Evolutionary conservation across 257 asterid species (phyloP), one percentile per base, ranked within the genome.

Genomic region (Avicennia marina): DNA sequence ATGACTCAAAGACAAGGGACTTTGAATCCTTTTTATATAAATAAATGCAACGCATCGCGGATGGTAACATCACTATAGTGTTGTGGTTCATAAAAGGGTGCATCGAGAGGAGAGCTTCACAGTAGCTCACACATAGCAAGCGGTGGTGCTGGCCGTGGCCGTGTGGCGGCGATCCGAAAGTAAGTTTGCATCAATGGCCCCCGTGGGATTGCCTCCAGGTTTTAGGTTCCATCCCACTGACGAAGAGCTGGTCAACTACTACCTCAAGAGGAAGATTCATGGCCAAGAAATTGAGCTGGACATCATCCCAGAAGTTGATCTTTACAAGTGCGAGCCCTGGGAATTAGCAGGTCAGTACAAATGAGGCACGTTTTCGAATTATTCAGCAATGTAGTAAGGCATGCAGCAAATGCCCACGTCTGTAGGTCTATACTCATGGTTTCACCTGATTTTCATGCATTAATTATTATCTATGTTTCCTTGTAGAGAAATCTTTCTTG

Each of bases 281-380:
- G 85, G 91, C 5, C 81, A 66, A 20, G 81, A 83, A 46, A 83
- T 83, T 55, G 91, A 79, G 48, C 82, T 83, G 15, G 85, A 83
- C 26, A 83, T 83, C 59, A 83, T 83, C 41, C 91, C 91, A 2
- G 91, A 83, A 61, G 78, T 83, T 60, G 91, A 83, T 79, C 91
- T 83, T 48, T 83, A 83, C 87, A 83, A 83, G 73, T 83, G 87
- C 55, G 91, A 83, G 66, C 91, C 91, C 7, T 83, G 93, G 89
- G 86, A 83, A 15, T 80, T 83, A 62, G 80, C 86, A 75, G 93
- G 93, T 83, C 4, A 62, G 27, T 53, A 11, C 11, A 15, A n/a
- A 27, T 3, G 3, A 7, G 22, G 13, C 16, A 7, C 3, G 4
- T 32, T 31, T 12, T 7, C 19, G n/a, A n/a, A n/a, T n/a, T n/a